A percentile compares a stretch with the other conserved stretches of the same genome.
phyloP scores from a whole-genome alignment of 495 filamentous ascomycete genomes.

The Daldinia bambusicola region DNA sequence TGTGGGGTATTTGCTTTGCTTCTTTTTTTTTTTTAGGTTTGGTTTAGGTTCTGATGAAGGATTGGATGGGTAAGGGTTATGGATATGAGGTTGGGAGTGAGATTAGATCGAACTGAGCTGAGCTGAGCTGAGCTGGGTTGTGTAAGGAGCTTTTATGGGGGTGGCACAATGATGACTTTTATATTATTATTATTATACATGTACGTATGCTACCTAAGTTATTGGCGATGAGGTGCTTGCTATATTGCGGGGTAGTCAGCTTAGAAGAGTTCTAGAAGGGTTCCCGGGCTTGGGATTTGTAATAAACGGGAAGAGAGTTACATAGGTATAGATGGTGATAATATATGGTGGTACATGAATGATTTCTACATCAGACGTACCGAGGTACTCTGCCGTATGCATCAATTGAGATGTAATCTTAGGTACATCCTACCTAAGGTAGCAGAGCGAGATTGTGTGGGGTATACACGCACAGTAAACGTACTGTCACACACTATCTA shows the following conservation, averaged over 20 bases:
- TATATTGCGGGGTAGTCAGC: background rate
- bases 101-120: background rate
- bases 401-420: conserved; percentile 12
- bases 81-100: background rate
- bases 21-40: conserved; percentile 9
- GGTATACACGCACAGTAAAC: background rate
- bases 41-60: background rate
- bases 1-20: background rate
- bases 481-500: background rate
- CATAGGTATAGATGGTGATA: too few species aligned
- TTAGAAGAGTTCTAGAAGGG: too few species aligned
- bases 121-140: too few species aligned
- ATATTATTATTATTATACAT: background rate
- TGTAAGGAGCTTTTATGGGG: background rate
- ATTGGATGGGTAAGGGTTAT: background rate
- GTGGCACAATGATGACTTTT: background rate
- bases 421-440: too few species aligned
- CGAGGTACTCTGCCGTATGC: background rate
- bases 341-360: background rate
- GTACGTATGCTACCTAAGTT: background rate
- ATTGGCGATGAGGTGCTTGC: background rate
- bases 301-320: background rate
- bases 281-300: background rate
- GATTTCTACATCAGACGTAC: background rate
- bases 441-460: background rate